Conservation (phyloP, 2,329 filamentous ascomycete genomes). For the Westerdykella aurantiaca region DNA sequence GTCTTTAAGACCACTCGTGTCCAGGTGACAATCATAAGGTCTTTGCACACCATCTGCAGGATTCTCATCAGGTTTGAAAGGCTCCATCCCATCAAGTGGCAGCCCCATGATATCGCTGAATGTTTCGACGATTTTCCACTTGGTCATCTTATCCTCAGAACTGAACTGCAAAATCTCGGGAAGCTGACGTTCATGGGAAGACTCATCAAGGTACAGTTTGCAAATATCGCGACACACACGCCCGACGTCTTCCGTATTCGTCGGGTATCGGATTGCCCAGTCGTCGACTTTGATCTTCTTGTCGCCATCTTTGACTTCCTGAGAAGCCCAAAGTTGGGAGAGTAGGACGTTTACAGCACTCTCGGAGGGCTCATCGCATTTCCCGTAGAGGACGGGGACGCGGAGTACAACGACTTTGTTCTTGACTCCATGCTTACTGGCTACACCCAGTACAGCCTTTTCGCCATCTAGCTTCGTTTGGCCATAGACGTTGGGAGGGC, state of each 20-base stretch:
- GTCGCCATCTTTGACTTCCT: conserved; percentile 48
- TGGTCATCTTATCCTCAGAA: conserved; percentile 79
- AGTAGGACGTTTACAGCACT: conserved; percentile 80
- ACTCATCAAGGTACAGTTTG: conserved; percentile 51
- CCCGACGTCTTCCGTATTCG: conserved; percentile 81
- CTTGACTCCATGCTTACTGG: conserved; percentile 14
- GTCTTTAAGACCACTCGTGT: conserved; percentile 65
- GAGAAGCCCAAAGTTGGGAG: conserved; percentile 68
- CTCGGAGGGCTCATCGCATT: conserved; percentile 60
- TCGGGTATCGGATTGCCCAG: conserved; percentile 78
- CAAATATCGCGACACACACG: conserved; percentile 72
- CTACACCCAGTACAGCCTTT: conserved; percentile 62
- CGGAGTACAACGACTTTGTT: conserved; percentile 57
- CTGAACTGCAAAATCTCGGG: conserved; percentile 77
- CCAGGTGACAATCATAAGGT: conserved; percentile 84
- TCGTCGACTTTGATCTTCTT: conserved; percentile 72
- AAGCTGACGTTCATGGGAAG: conserved; percentile 45
- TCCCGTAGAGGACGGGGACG: conserved; percentile 79
- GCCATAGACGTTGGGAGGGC: conserved; percentile 74
- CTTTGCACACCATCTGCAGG: conserved; percentile 67
- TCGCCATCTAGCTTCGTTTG: conserved; percentile 69
- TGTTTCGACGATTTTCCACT: conserved; percentile 78
- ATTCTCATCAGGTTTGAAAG: conserved; percentile 54
- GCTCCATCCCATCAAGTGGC: conserved; percentile 60
- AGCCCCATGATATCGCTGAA: conserved; percentile 77